Conservation (phyloP, 352 stramenopile species). For the Phytopythium vexans region DNA sequence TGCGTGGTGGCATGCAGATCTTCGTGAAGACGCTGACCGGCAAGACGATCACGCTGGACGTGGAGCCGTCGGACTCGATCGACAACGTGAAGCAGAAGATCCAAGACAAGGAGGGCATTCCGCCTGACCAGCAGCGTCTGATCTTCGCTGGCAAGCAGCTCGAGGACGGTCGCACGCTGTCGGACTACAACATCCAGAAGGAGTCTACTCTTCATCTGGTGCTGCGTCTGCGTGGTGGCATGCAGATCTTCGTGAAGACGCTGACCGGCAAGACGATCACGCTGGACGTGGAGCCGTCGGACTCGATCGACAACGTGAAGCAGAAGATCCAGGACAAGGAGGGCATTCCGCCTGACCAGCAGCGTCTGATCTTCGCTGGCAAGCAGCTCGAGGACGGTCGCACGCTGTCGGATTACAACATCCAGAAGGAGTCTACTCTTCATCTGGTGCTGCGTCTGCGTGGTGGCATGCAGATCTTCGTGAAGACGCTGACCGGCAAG, state of each 20-base stretch:
- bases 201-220: conserved; percentile 93
- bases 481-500: too few species aligned
- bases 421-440: conserved; percentile 94
- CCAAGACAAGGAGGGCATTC: conserved; percentile 92
- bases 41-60: conserved; percentile 74
- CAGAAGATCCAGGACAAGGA: conserved; percentile 93
- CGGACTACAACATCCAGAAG: conserved; percentile 96
- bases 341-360: conserved; percentile 93
- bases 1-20: conserved; percentile 87
- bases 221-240: conserved; percentile 84
- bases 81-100: conserved; percentile 94
- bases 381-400: conserved; percentile 95
- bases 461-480: too few species aligned
- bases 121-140: conserved; percentile 92
- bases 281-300: conserved; percentile 18
- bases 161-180: conserved; percentile 88
- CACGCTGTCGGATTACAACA: conserved; percentile 95
- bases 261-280: conserved; percentile 89
- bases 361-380: conserved; percentile 95
- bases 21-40: conserved; percentile 88
- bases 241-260: conserved; percentile 88
- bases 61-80: conserved; percentile 20
- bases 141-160: conserved; percentile 97
- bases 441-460: conserved; percentile 89
- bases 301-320: conserved; percentile 83